Evolutionary conservation across 306 rosid genomes (phyloP), one percentile per base, ranked within the genome.

Genomic region (Lupinus albus): DNA sequence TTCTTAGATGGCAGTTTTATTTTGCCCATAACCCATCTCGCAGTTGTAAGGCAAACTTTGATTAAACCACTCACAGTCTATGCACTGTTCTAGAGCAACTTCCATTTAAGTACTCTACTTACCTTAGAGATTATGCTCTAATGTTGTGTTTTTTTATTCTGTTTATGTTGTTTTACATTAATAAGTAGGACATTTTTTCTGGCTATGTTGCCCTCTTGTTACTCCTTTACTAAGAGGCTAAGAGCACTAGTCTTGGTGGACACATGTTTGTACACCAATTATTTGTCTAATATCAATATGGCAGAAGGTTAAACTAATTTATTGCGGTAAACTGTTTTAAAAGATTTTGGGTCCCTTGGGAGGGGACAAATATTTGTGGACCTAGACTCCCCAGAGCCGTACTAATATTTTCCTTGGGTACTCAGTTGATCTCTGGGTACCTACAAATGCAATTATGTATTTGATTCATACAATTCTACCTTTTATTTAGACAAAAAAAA

Each of bases 91-190:
- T 33, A 33, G 6, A 8, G 38, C 38, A 33, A 33, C 6, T 33
- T 33, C 38, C 38, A 6, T 33, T 5, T 3, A 33, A 5, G 38
- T 33, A 33, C 38, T 33, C 38, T 71, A 67, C 38, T 55, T 41
- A 51, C 64, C 61, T 32, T 52, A 45, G 61, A 65, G 80, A 73
- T 67, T 13, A 42, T 44, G 42, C 21, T 51, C 30, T 63, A 48
- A 53, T 68, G 17, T 38, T 62, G 62, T 68, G 56, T 38, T 65
- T 32, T 42, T 38, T 65, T 30, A 30, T 54, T 58, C 1, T 14
- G 59, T 36, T 71, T 62, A 49, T 46, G 78, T 51, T 69, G 81
- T 80, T 82, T 77, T 67, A 63, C 63, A 67, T 47, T 80, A 79
- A 79, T 77, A 83, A 78, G 74, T 67, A 60, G 78, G 74, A 70